These are phyloP conservation scores for Paramecium biaurelia DNA, from an alignment of 73 alveolate genomes.

Conservation along the genomic window DNA sequence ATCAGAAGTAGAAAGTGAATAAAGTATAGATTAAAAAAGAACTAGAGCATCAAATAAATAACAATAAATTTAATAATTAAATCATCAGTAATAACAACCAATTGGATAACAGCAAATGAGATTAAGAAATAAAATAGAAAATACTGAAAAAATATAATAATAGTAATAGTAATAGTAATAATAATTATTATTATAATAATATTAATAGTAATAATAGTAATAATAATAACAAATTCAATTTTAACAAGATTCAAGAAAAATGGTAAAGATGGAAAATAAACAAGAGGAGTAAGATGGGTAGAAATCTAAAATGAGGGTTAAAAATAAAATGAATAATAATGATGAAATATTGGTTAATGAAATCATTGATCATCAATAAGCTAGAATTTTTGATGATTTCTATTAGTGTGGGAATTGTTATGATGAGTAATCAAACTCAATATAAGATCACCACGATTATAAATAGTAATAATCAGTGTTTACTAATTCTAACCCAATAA, in stretches of 20 bases:
- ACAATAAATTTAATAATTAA: background rate
- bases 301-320: background rate
- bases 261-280: background rate
- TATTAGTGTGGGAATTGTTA: background rate
- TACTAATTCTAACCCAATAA: background rate
- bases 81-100: background rate
- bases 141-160: background rate
- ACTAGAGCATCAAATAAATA: background rate
- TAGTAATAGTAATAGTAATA: background rate
- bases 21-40: background rate
- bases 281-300: background rate
- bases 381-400: background rate
- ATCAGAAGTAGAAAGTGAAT: background rate
- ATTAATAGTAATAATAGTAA: background rate
- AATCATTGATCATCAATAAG: background rate
- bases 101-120: background rate
- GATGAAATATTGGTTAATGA: background rate
- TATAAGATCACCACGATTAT: background rate
- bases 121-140: background rate
- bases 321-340: background rate
- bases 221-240: background rate
- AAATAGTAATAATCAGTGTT: background rate
- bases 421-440: background rate
- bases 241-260: background rate
- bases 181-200: background rate